Evolutionary conservation across 148 eudicot species (phyloP), one percentile per base, ranked within the genome.

Genomic region (Fallopia convolvulus): DNA sequence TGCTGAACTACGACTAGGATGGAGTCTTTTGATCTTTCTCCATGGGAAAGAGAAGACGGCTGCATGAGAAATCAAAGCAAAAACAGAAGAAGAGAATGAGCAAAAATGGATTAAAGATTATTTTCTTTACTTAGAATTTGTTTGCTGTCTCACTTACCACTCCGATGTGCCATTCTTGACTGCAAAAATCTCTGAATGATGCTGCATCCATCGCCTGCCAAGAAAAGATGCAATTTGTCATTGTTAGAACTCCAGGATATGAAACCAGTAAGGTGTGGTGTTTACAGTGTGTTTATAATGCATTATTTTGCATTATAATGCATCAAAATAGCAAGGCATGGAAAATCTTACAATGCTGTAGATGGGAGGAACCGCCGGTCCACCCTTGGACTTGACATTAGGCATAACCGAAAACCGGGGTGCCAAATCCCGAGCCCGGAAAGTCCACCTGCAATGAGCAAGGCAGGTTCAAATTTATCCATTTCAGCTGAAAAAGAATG

Each of bases 321-420:
- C 10, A 44, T 44, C 47, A 53, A 20, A 17, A 50, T 21, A 70
- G 36, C 8, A 21, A 32, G 68, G 41, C 15, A 5, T 23, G 39
- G 12, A 68, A 79, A 70, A 58, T 75, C 97, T 88, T 85, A 95
- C 99, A 78, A 92, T 87, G 75, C 96, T 85, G 79, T 88, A 95
- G 41, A 95, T 86, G 6, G 99, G 99, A 87, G 99, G 97, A 77
- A 88, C 79, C 3, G 33, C 42, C 72, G 79, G 74, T 21, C 89
- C 88, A 44, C 79, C 85, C 74, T 84, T 88, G 50, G 84, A 86
- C 80, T 87, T 95, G 74, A 87, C 80, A 78, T 83, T 83, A 2
- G 99, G 97, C 88, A 95, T 91, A 74, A 95, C 86, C 10, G 97
- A 89, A 83, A 95, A 95, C 63, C 82, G 91, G 18, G 97, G 97